Evolutionary conservation across 495 filamentous ascomycete species (phyloP), one percentile per base, ranked within the genome.

Genomic region (Sporormia fimetaria): DNA sequence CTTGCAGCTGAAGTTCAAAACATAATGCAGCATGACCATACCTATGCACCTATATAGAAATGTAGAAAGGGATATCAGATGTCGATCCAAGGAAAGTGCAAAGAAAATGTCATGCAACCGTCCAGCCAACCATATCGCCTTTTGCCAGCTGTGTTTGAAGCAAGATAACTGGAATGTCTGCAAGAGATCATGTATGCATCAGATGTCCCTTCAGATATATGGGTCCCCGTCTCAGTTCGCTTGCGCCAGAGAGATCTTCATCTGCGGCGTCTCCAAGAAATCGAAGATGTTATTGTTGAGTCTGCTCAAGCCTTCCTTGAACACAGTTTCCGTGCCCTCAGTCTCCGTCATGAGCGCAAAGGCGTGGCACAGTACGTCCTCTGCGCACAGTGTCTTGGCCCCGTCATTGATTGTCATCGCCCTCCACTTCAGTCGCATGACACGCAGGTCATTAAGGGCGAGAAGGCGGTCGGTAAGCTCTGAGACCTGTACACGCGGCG

Each of bases 401-500:
- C 27, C 27, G 25, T 41, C 38, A 8, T 17, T n/a, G 17, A 6
- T 39, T 11, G 24, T 40, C 39, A 49, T 39, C 6, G 18, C 26
- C 40, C 44, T 49, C 46, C 46, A 49, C 34, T 49, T 49, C 6
- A 49, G 21, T 6, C 39, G 39, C 15, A 49, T 31, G 2, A 44
- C 34, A 10, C 46, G 31, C 24, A 49, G 16, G 23, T 49, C 46
- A 24, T 49, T 49, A 27, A 49, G 32, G 2, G 46, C 46, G 2
- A 49, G 21, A 29, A 49, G 28, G 3, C 39, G 37, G 21, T 49
- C 46, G n/a, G 40, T 26, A 39, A 49, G 33, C 21, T 49, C 46
- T 7, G 23, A 15, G 2, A 17, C 31, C n/a, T 14, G 21, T 11
- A 37, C 28, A 11, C 39, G 34, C 2, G 46, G 46, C 29, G 22